Evolutionary conservation across 495 filamentous ascomycete genomes (phyloP), one percentile per base, ranked within the genome.

Genomic region (Penicillium mononematosum): DNA sequence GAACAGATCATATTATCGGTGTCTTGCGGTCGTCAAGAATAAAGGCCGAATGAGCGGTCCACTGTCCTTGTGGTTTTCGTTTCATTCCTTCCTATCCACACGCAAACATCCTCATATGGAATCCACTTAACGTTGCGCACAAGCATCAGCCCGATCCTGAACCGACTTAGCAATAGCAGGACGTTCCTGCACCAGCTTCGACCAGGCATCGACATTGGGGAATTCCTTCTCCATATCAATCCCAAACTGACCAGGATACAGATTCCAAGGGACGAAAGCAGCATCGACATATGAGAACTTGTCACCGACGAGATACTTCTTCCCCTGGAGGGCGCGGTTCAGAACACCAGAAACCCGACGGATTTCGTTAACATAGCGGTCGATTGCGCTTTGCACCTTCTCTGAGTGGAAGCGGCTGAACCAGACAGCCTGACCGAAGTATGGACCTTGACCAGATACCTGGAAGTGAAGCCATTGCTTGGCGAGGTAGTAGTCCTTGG

Each of bases 391-490:
- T 12, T 74, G 78, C 19, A 88, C 20, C 68, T 83, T 74, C 68
- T 88, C 85, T 0, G 75, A 34, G 70, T 90, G 84, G 58, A 61
- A 77, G 10, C 58, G 58, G 4, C 50, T 66, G 72, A 90, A 85
- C 82, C 82, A 85, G 4, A 65, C 60, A 0, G 71, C 72, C 64
- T 86, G 83, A 17, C 84, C 83, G 60, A 77, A 89, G 70, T 88
- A 89, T 0, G 86, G 86, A 0, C 84, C 87, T 67, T 90, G 87
- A 16, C 86, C 85, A 2, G 78, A 79, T 60, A 78, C 73, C 71
- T 90, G 87, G 74, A 83, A 89, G 65, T 78, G 79, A 0, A 89
- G 75, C 77, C 81, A 90, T 64, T 90, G 87, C 62, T 84, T 83
- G 34, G 77, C 74, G 3, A 72, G 71, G 65, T 76, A 81, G 47